Conservation (phyloP, 306 rosid genomes). For the Vigna nakashimae region DNA sequence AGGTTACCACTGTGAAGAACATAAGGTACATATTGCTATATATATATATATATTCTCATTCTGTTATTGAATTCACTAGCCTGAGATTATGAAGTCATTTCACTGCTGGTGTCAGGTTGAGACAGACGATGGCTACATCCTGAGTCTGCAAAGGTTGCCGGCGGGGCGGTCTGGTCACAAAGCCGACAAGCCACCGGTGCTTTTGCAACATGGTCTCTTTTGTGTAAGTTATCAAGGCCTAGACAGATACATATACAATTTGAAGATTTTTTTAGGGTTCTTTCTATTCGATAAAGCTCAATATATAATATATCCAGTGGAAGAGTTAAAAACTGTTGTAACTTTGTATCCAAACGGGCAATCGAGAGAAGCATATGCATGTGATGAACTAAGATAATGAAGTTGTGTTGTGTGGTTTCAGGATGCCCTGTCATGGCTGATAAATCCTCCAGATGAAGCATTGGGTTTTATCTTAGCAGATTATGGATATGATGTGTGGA, state of each 20-base stretch:
- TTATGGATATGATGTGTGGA: slow-evolving; percentile 76
- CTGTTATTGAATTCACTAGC: background rate
- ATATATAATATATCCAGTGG: too few species aligned
- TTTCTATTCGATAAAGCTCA: too few species aligned
- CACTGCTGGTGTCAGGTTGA: slow-evolving; percentile 49
- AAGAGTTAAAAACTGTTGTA: too few species aligned
- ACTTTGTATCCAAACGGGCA: too few species aligned
- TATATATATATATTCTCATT: too few species aligned
- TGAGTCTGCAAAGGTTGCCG: slow-evolving; percentile 70
- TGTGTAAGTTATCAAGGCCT: slow-evolving; percentile 45
- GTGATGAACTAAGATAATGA: background rate
- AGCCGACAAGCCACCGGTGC: slow-evolving; percentile 56
- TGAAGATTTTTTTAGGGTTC: too few species aligned
- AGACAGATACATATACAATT: background rate
- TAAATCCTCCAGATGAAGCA: slow-evolving; percentile 62
- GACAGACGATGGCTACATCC: slow-evolving; percentile 69
- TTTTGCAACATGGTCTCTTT: slow-evolving; percentile 69
- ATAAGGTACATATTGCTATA: slow-evolving; percentile 27
- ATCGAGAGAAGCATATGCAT: too few species aligned
- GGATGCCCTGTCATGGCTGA: slow-evolving; percentile 54
- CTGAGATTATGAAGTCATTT: background rate
- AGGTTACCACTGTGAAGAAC: slow-evolving; percentile 71
- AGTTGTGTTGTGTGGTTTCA: background rate
- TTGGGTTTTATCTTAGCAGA: slow-evolving; percentile 68
- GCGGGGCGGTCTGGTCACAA: slow-evolving; percentile 39